A percentile compares a stretch with the other conserved stretches of the same genome.
Conservation (phyloP, 2,329 filamentous ascomycete species). For the Metarhizium humberi region DNA sequence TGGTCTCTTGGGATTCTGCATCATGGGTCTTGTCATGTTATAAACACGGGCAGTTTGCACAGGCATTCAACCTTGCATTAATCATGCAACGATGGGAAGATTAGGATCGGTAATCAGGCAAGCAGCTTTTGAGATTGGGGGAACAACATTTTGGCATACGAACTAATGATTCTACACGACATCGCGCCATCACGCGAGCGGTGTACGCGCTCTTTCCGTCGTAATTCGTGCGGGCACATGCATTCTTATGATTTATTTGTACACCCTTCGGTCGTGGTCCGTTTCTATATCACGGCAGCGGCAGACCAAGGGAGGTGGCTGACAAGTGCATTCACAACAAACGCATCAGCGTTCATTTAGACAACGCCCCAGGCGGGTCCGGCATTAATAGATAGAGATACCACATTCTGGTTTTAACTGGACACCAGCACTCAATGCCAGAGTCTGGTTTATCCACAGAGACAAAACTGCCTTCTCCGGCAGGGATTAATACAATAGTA, state of each 20-base stretch:
- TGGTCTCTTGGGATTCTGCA: conserved; percentile 27
- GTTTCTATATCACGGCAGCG: neutral
- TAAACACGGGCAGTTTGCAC: conserved; percentile 9
- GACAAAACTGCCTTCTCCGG: neutral
- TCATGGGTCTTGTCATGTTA: conserved; percentile 25
- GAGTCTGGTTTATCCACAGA: neutral
- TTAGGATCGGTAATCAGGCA: neutral
- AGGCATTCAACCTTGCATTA: neutral
- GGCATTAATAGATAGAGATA: conserved; percentile 14
- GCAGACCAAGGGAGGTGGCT: neutral
- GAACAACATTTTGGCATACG: conserved; percentile 3
- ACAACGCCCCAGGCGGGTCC: conserved; percentile 11
- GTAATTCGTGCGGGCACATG: neutral
- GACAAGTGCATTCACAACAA: neutral
- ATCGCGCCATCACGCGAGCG: conserved; percentile 2
- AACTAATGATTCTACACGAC: conserved; percentile 6
- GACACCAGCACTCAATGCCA: neutral
- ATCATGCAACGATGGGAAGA: neutral
- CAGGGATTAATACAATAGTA: conserved; percentile 1
- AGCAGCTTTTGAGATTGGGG: neutral
- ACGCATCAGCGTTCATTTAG: conserved; percentile 6
- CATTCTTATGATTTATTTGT: neutral
- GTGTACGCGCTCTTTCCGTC: neutral
- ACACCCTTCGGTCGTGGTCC: neutral
- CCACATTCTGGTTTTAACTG: conserved; percentile 6